phyloP scores from a whole-genome alignment of 2,329 filamentous ascomycete species.

The Penicillium sp. region DNA sequence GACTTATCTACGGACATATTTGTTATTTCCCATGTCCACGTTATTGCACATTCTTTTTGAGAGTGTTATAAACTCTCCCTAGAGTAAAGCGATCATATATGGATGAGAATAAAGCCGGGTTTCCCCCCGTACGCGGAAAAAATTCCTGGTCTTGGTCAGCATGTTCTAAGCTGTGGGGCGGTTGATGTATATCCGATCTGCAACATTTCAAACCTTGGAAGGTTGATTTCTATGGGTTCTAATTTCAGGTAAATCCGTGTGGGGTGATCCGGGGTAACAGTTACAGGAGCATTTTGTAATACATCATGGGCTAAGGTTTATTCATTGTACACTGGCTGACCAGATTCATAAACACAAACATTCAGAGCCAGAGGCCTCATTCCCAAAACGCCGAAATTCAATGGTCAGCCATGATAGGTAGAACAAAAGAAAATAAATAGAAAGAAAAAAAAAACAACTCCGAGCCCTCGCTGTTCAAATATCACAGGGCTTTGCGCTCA shows the following conservation, averaged over 20 bases:
- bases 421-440: background rate
- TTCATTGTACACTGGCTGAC: slow-evolving; percentile 8
- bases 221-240: too few species aligned
- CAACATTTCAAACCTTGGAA: background rate
- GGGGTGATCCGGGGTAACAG: background rate
- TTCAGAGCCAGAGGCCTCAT: background rate
- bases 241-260: background rate
- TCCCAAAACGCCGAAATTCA: slow-evolving; percentile 10
- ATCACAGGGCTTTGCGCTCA: slow-evolving; percentile 6
- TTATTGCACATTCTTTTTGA: too few species aligned
- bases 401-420: slow-evolving; percentile 6
- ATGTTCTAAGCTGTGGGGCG: slow-evolving; percentile 18
- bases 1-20: too few species aligned
- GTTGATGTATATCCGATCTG: slow-evolving; percentile 14
- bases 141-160: slow-evolving; percentile 18
- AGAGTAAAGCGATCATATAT: background rate
- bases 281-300: background rate
- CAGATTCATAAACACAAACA: slow-evolving; percentile 1
- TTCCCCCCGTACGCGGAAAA: slow-evolving; percentile 5
- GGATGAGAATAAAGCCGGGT: slow-evolving; percentile 18
- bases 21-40: too few species aligned
- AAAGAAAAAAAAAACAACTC: slow-evolving; percentile 14
- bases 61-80: background rate
- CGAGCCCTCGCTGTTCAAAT: slow-evolving; percentile 17
- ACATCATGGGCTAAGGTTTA: slow-evolving; percentile 1